Conservation (phyloP, 1,284 basidiomycete genomes). For the Fereydounia khargensis region DNA sequence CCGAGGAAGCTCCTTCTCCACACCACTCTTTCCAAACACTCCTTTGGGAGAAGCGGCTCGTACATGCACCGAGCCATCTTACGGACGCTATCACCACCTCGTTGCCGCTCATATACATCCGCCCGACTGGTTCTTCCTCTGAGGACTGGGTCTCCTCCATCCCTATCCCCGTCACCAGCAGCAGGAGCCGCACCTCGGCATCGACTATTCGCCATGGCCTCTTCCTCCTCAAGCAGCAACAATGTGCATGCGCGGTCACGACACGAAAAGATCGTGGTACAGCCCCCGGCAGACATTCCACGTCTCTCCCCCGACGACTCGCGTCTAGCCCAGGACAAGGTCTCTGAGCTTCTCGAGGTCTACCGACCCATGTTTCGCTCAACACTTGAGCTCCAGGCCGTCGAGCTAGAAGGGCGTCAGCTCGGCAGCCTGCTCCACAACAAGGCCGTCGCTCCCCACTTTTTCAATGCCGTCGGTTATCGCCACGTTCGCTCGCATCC, state of each 20-base stretch:
- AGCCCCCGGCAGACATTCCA: slow-evolving; percentile 8
- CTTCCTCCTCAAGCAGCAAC: not conserved
- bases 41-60: too few species aligned
- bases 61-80: too few species aligned
- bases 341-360: slow-evolving; percentile 11
- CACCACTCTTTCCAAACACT: too few species aligned
- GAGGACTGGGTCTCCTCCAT: too few species aligned
- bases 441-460: slow-evolving; percentile 8
- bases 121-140: too few species aligned
- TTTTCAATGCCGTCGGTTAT: slow-evolving; percentile 23
- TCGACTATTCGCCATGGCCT: too few species aligned
- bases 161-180: too few species aligned
- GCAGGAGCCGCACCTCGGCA: too few species aligned
- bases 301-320: slow-evolving; percentile 13
- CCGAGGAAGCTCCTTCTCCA: too few species aligned
- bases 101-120: too few species aligned
- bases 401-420: slow-evolving; percentile 12
- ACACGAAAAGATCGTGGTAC: slow-evolving; percentile 10
- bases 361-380: slow-evolving; percentile 15
- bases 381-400: slow-evolving; percentile 13
- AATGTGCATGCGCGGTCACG: too few species aligned
- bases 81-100: too few species aligned
- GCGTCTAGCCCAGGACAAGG: slow-evolving; percentile 9
- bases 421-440: slow-evolving; percentile 16
- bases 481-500: slow-evolving; percentile 28